Conservation (phyloP, 2,329 filamentous ascomycete genomes). For the Endothia cerciana region DNA sequence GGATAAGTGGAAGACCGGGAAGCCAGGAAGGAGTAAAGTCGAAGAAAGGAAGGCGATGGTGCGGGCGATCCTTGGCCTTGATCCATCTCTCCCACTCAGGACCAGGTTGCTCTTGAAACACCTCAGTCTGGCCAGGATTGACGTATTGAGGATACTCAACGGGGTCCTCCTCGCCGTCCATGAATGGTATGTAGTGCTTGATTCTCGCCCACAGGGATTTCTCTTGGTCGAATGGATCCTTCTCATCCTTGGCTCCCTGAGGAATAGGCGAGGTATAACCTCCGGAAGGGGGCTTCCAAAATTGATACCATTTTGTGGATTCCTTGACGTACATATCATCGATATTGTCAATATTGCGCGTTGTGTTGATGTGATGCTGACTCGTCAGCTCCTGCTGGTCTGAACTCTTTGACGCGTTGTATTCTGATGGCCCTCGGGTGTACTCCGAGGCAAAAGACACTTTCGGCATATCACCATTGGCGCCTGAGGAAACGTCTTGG, state of each 20-base stretch:
- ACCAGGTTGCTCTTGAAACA: conserved; percentile 57
- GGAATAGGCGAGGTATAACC: conserved; percentile 65
- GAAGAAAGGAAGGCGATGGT: conserved; percentile 72
- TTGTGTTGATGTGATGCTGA: conserved; percentile 52
- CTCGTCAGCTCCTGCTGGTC: conserved; percentile 41
- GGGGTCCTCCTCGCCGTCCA: conserved; percentile 47
- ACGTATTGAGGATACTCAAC: conserved; percentile 66
- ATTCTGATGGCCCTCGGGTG: conserved; percentile 43
- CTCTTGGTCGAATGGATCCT: conserved; percentile 45
- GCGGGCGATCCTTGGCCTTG: conserved; percentile 80
- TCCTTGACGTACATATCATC: conserved; percentile 54
- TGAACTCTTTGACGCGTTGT: conserved; percentile 45
- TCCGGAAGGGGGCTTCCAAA: conserved; percentile 66
- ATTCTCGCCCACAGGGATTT: conserved; percentile 55
- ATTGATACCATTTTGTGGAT: conserved; percentile 60
- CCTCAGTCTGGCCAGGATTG: conserved; percentile 62
- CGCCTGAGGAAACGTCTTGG: conserved; percentile 25
- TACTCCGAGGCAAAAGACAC: conserved; percentile 39
- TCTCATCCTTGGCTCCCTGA: conserved; percentile 54
- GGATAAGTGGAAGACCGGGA: conserved; percentile 75
- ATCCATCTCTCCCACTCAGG: conserved; percentile 84
- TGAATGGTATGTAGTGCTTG: conserved; percentile 54
- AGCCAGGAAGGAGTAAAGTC: conserved; percentile 67
- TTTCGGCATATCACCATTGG: conserved; percentile 41
- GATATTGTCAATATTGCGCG: conserved; percentile 53